phyloP scores from a whole-genome alignment of 2,329 filamentous ascomycete genomes.

The Trichophyton rubrum region DNA sequence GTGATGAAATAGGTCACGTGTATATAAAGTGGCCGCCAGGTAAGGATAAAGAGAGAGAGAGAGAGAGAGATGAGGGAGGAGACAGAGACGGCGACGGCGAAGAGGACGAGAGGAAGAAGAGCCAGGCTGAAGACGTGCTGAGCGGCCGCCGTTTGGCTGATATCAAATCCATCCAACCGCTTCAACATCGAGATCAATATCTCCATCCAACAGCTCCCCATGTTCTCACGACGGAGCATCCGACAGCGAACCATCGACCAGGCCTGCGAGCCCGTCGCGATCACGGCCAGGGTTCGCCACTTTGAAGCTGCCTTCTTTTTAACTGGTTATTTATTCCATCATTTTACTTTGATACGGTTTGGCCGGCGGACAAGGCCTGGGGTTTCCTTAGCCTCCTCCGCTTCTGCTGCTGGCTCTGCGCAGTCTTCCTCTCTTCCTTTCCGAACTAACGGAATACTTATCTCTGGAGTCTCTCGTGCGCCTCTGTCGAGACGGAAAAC shows the following conservation, averaged over 20 bases:
- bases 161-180: not conserved
- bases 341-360: not conserved
- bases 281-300: not conserved
- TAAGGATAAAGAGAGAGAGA: no score
- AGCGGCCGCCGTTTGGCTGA: not conserved
- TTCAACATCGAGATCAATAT: not conserved
- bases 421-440: not conserved
- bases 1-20: slow-evolving; percentile 4
- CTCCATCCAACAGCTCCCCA: not conserved
- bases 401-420: not conserved
- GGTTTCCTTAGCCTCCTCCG: not conserved
- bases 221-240: no score
- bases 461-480: not conserved
- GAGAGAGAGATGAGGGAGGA: not conserved
- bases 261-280: no score
- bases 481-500: not conserved
- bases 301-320: not conserved
- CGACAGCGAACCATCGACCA: no score
- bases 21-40: not conserved
- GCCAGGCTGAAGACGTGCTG: not conserved
- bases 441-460: no score
- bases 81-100: not conserved
- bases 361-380: not conserved
- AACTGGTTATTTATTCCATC: not conserved
- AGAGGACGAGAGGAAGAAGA: not conserved